phyloP scores from a whole-genome alignment of 495 filamentous ascomycete species.

The Neurospora sublineolata region DNA sequence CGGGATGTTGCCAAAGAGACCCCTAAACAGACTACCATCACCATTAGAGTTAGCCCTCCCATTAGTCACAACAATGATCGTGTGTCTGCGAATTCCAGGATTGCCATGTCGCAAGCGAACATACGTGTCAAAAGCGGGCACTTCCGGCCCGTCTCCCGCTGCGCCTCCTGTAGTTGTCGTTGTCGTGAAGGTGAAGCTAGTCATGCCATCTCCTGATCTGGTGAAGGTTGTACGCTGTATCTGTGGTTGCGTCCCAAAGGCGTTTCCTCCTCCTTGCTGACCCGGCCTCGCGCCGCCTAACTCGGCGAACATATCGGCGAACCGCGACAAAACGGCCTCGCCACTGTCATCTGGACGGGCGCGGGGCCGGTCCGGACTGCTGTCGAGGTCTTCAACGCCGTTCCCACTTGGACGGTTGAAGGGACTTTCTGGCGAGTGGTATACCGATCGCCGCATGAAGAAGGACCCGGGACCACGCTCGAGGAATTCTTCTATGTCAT shows the following conservation, averaged over 20 bases:
- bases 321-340: constrained; percentile 31
- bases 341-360: not conserved
- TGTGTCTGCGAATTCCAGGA: not conserved
- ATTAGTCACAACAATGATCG: not conserved
- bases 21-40: constrained; percentile 2
- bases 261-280: not conserved
- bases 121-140: constrained; percentile 11
- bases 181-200: constrained; percentile 25
- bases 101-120: not conserved
- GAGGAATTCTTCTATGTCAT: constrained; percentile 37
- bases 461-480: constrained; percentile 34
- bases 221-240: constrained; percentile 15
- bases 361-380: not conserved
- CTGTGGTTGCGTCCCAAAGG: constrained; percentile 1
- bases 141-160: not conserved
- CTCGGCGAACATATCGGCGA: constrained; percentile 29
- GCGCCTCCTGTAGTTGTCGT: constrained; percentile 3
- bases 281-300: constrained; percentile 8
- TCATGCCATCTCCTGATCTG: constrained; percentile 10
- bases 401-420: not conserved
- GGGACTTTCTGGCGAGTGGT: constrained; percentile 3
- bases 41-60: not conserved
- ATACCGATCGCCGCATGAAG: constrained; percentile 16
- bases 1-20: constrained; percentile 12
- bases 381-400: not conserved